These are phyloP conservation scores for Boletus semigastroideus DNA, from an alignment of 1,284 basidiomycete genomes.

Conservation along the genomic window DNA sequence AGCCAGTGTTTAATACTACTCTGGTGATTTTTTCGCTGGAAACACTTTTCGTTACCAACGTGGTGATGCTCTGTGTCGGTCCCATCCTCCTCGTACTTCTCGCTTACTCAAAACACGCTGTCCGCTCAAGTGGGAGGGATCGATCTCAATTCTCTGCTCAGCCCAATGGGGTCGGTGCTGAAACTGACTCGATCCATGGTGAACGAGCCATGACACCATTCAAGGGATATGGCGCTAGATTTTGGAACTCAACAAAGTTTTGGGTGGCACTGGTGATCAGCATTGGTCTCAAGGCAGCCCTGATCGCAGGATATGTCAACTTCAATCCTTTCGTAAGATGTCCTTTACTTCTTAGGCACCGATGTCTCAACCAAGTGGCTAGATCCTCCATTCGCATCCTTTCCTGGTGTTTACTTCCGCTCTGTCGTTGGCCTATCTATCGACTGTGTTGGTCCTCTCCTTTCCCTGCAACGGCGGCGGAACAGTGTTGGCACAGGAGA, in stretches of 20 bases:
- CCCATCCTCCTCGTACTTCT: slow-evolving; percentile 55
- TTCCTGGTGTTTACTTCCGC: slow-evolving; percentile 51
- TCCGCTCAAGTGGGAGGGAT: slow-evolving; percentile 14
- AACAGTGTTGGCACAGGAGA: slow-evolving; percentile 27
- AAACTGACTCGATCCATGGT: slow-evolving; percentile 9
- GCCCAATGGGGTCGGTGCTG: slow-evolving; percentile 5
- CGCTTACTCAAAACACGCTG: slow-evolving; percentile 33
- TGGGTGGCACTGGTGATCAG: slow-evolving; percentile 55
- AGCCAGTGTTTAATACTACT: slow-evolving; percentile 57
- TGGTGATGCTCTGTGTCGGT: slow-evolving; percentile 58
- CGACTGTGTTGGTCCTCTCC: slow-evolving; percentile 20
- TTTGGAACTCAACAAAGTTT: slow-evolving; percentile 55
- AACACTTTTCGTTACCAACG: slow-evolving; percentile 53
- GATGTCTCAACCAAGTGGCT: slow-evolving; percentile 5
- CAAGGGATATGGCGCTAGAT: slow-evolving; percentile 21
- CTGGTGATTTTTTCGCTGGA: slow-evolving; percentile 56
- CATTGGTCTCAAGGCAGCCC: slow-evolving; percentile 44
- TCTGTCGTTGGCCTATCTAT: slow-evolving; percentile 51
- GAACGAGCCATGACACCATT: slow-evolving; percentile 9
- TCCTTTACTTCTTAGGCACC: neutral
- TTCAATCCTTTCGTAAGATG: slow-evolving; percentile 65
- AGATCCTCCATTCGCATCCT: slow-evolving; percentile 63
- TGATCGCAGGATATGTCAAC: slow-evolving; percentile 49
- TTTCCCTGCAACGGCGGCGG: slow-evolving; percentile 21
- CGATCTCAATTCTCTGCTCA: slow-evolving; percentile 20